Conservation (phyloP, 345 rosid species). For the Nasturtium officinale region DNA sequence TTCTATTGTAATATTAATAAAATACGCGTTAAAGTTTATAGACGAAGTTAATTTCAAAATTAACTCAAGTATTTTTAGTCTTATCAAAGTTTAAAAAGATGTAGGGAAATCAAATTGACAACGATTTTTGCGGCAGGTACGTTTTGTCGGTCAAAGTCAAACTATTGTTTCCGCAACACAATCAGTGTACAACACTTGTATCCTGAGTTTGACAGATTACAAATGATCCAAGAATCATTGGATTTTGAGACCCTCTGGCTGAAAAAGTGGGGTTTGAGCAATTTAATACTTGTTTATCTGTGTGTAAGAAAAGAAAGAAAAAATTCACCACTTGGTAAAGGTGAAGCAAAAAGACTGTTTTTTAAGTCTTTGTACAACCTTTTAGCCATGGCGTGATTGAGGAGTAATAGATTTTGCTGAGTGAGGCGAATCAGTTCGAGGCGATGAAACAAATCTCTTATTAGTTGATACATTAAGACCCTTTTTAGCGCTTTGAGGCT, state of each 20-base stretch:
- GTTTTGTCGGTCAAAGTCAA: constrained; percentile 44
- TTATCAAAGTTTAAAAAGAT: not conserved
- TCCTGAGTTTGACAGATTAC: constrained; percentile 31
- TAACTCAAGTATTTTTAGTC: not conserved
- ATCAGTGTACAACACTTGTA: constrained; percentile 34
- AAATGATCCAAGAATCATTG: constrained; percentile 25
- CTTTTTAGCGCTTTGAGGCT: constrained; percentile 64
- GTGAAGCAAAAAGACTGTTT: constrained; percentile 23
- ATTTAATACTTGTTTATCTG: not conserved
- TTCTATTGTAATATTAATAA: not conserved
- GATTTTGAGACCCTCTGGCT: not conserved
- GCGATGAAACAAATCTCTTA: constrained; percentile 64
- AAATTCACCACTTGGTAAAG: not conserved
- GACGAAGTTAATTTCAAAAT: not conserved
- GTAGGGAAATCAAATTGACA: constrained; percentile 11
- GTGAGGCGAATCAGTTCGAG: constrained; percentile 49
- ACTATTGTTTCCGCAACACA: constrained; percentile 29
- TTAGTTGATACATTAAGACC: constrained; percentile 59
- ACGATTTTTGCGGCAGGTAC: constrained; percentile 20
- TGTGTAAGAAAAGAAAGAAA: not conserved
- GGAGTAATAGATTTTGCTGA: constrained; percentile 49
- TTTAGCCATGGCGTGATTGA: constrained; percentile 49
- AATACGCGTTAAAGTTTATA: constrained; percentile 17
- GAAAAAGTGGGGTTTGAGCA: not conserved
- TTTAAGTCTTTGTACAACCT: constrained; percentile 42